A percentile compares a stretch with the other conserved stretches of the same genome.
Conservation (phyloP, 768 basidiomycete genomes). For the Leccinum sublutescens region DNA sequence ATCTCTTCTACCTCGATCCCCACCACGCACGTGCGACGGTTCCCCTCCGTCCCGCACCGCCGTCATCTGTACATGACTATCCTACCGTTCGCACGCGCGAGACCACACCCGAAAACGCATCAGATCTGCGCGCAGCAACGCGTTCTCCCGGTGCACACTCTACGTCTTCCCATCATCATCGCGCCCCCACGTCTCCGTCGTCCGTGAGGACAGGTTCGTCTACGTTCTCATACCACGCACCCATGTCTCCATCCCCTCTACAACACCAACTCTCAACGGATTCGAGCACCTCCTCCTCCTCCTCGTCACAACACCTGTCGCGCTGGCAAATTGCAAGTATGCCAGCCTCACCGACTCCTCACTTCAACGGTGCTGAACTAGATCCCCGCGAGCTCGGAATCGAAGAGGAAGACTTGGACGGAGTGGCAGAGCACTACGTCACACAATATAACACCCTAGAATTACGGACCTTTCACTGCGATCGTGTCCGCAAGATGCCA, state of each 20-base stretch:
- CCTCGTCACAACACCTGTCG: conserved; percentile 32
- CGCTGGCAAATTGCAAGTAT: conserved; percentile 30
- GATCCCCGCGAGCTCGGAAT: conserved; percentile 39
- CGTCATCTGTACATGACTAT: conserved; percentile 23
- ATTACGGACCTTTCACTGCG: conserved; percentile 91
- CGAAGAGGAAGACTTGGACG: conserved; percentile 38
- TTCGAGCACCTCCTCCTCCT: conserved; percentile 31
- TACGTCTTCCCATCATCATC: conserved; percentile 30
- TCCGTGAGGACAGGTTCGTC: conserved; percentile 50
- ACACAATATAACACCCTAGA: conserved; percentile 71
- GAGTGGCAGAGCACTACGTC: conserved; percentile 60
- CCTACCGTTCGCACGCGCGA: conserved; percentile 25
- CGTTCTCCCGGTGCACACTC: conserved; percentile 27
- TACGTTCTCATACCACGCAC: conserved; percentile 55
- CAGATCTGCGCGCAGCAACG: conserved; percentile 25
- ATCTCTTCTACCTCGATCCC: conserved; percentile 80
- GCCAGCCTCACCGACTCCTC: conserved; percentile 19
- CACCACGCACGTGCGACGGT: conserved; percentile 77
- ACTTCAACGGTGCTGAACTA: conserved; percentile 30
- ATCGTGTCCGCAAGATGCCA: conserved; percentile 95
- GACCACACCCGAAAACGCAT: conserved; percentile 32
- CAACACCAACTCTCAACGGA: conserved; percentile 59
- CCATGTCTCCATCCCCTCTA: conserved; percentile 61
- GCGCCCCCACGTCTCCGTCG: conserved; percentile 48
- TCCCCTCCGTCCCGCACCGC: conserved; percentile 57